phyloP scores from a whole-genome alignment of 352 stramenopile genomes.

The Pythium angustatum region DNA sequence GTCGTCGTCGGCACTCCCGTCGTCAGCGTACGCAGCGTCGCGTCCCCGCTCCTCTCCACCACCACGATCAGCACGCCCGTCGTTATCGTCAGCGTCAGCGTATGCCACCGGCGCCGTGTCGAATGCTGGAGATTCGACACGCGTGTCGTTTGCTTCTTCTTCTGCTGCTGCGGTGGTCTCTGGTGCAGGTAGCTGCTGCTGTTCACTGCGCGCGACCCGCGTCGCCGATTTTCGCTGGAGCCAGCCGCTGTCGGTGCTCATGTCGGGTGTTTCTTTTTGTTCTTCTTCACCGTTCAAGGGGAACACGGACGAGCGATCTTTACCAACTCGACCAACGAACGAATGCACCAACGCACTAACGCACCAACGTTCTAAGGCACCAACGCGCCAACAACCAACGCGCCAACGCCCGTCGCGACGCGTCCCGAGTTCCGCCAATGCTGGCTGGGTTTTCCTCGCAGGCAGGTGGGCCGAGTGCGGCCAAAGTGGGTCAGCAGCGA shows the following conservation, averaged over 20 bases:
- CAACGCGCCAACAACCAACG: background rate
- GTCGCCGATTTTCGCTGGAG: conserved; percentile 6
- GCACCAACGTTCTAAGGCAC: background rate
- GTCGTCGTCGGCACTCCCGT: too few relatives aligned
- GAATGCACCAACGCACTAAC: background rate
- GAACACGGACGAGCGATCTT: too few relatives aligned
- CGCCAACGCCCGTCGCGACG: background rate
- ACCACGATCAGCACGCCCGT: too few relatives aligned
- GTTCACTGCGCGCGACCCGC: background rate
- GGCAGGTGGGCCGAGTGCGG: too few relatives aligned
- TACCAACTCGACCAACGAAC: background rate
- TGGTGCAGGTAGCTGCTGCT: too few relatives aligned
- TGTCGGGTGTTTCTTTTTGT: background rate
- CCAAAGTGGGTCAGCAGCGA: too few relatives aligned
- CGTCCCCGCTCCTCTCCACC: too few relatives aligned
- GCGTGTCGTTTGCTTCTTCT: background rate
- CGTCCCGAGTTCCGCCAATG: background rate
- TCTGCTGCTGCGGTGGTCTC: background rate
- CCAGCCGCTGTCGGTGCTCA: conserved; percentile 11
- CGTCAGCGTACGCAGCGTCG: too few relatives aligned
- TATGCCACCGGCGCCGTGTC: too few relatives aligned
- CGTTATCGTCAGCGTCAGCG: too few relatives aligned
- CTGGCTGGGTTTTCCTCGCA: background rate
- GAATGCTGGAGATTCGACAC: too few relatives aligned
- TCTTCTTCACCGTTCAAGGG: background rate